These are phyloP conservation scores for Lichtheimia hyalospora DNA, from an alignment of 371 early-diverging fungal genomes.

Conservation along the genomic window DNA sequence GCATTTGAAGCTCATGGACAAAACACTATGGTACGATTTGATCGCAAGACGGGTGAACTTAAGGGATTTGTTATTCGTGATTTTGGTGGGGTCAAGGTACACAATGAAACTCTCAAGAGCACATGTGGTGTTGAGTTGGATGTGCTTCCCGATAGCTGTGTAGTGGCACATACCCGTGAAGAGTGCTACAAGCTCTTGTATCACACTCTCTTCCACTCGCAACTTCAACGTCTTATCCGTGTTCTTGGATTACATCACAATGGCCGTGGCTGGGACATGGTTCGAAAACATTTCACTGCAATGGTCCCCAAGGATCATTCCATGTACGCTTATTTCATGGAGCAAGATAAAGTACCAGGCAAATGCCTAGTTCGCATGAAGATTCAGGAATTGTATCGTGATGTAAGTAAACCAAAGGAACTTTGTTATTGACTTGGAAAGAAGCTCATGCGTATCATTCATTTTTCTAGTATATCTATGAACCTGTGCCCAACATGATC, in stretches of 20 bases:
- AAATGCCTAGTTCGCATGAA: constrained; percentile 77
- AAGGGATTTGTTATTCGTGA: constrained; percentile 72
- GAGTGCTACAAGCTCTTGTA: constrained; percentile 64
- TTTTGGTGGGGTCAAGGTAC: constrained; percentile 74
- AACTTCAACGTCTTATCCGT: constrained; percentile 68
- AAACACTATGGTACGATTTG: constrained; percentile 66
- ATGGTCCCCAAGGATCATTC: constrained; percentile 26
- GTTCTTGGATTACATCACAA: constrained; percentile 64
- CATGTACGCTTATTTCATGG: constrained; percentile 52
- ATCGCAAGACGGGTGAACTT: constrained; percentile 52
- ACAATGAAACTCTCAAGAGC: constrained; percentile 50
- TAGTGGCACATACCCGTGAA: constrained; percentile 51
- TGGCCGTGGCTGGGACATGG: constrained; percentile 61
- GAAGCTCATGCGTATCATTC: background rate
- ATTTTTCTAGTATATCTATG: constrained; percentile 53
- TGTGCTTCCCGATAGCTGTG: constrained; percentile 59
- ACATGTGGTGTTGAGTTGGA: constrained; percentile 49
- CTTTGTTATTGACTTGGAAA: background rate
- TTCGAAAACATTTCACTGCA: constrained; percentile 9
- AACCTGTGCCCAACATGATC: constrained; percentile 65
- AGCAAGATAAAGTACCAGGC: constrained; percentile 41
- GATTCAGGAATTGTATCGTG: constrained; percentile 65
- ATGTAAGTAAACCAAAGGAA: constrained; percentile 38
- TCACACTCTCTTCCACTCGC: constrained; percentile 71
- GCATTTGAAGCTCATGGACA: constrained; percentile 78